phyloP scores from a whole-genome alignment of 441 rosid genomes.

The Geranium incanum region DNA sequence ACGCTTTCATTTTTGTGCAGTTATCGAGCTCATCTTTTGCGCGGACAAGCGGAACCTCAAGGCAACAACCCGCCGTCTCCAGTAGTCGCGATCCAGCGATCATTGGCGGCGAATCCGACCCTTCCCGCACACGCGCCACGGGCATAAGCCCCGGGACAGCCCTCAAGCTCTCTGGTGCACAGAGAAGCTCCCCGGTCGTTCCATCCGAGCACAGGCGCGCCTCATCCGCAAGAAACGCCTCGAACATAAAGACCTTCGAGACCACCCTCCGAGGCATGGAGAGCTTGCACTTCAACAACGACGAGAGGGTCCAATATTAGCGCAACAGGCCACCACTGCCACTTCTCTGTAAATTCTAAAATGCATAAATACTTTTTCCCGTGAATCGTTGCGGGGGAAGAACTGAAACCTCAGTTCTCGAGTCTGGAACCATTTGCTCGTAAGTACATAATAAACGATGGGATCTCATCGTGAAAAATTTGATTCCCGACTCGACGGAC shows the following conservation, averaged over 20 bases:
- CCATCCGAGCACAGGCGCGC: too few species aligned
- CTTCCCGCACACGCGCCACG: conserved; percentile 24
- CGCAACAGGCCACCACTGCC: too few species aligned
- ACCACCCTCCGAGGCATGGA: conserved; percentile 74
- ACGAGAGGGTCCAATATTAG: conserved; percentile 28
- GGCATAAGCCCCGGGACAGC: background rate
- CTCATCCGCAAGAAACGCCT: conserved; percentile 36
- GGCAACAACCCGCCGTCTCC: conserved; percentile 21
- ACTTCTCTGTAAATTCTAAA: conserved; percentile 32
- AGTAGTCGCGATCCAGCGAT: too few species aligned
- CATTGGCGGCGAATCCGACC: conserved; percentile 41
- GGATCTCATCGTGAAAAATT: too few species aligned
- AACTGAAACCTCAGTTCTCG: too few species aligned
- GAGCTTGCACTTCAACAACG: conserved; percentile 51
- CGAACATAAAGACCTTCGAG: conserved; percentile 44
- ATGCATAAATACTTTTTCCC: background rate
- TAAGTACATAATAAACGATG: too few species aligned
- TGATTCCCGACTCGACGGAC: too few species aligned
- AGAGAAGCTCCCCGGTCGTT: conserved; percentile 46
- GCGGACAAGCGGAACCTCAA: conserved; percentile 44
- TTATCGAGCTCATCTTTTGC: conserved; percentile 49
- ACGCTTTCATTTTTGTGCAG: background rate
- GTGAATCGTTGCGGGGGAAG: too few species aligned
- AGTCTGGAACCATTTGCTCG: too few species aligned
- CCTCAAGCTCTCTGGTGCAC: conserved; percentile 39